phyloP scores from a whole-genome alignment of 805 yeast genomes.

The Candida boidinii region DNA sequence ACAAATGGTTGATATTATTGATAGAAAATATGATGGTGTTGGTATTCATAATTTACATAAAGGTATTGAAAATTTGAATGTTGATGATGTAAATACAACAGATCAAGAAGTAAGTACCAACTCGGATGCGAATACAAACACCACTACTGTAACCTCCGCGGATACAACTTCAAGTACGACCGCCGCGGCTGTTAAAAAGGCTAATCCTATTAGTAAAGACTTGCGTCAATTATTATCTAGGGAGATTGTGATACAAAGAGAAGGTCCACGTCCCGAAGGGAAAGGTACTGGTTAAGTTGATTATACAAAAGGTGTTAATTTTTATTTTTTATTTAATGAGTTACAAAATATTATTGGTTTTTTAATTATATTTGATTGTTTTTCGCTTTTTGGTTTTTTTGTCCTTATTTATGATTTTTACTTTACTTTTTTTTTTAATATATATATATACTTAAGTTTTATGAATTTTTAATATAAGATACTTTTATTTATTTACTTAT shows the following conservation, averaged over 20 bases:
- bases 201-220: conserved; percentile 38
- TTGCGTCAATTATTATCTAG: conserved; percentile 53
- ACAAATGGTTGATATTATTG: conserved; percentile 73
- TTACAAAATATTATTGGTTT: no score
- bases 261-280: conserved; percentile 20
- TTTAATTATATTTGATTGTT: no score
- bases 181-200: no score
- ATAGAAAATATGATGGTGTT: conserved; percentile 29
- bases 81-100: neutral
- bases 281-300: conserved; percentile 9
- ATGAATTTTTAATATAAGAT: no score
- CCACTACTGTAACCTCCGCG: conserved; percentile 24
- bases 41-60: conserved; percentile 11
- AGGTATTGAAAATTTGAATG: conserved; percentile 1
- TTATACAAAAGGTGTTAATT: no score
- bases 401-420: no score
- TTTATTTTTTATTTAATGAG: no score
- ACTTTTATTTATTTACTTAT: no score
- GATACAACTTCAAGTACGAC: no score
- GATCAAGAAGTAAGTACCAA: neutral
- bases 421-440: no score
- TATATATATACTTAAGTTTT: no score
- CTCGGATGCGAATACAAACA: conserved; percentile 4
- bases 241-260: conserved; percentile 50
- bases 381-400: no score